These are phyloP conservation scores for Thermothelomyces thermophilus DNA, from an alignment of 2,329 filamentous ascomycete genomes.

Conservation along the genomic window DNA sequence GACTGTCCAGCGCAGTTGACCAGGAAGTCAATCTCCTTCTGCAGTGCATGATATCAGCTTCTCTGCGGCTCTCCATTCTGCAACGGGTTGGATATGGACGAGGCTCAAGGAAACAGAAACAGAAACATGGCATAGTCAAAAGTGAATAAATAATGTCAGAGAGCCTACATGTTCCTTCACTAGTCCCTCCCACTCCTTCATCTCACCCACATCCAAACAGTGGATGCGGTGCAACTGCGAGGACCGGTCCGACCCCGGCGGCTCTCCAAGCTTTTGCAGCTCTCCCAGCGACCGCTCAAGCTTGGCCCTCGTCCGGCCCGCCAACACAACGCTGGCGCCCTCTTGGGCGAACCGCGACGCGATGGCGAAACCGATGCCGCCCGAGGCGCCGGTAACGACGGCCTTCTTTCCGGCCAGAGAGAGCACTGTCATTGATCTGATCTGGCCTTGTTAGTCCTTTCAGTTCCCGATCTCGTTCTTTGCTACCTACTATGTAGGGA, in stretches of 20 bases:
- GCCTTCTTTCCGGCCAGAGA: conserved; percentile 43
- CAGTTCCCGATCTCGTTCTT: no score
- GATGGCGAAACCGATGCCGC: conserved; percentile 63
- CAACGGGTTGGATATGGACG: background rate
- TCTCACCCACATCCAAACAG: conserved; percentile 27
- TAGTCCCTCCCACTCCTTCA: background rate
- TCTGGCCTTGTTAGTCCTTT: background rate
- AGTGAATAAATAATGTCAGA: background rate
- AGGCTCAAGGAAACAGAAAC: no score
- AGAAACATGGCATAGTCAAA: no score
- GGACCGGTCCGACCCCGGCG: background rate
- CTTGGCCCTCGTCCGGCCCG: conserved; percentile 45
- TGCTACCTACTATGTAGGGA: background rate
- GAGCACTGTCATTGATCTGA: conserved; percentile 24
- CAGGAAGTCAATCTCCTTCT: conserved; percentile 45
- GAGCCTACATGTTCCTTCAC: background rate
- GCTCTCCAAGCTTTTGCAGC: background rate
- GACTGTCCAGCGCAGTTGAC: conserved; percentile 75
- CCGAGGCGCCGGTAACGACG: conserved; percentile 63
- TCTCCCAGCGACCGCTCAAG: conserved; percentile 33
- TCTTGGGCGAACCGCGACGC: conserved; percentile 57
- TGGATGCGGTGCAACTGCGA: background rate
- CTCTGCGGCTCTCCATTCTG: background rate
- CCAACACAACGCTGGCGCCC: conserved; percentile 42
- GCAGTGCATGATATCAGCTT: background rate